phyloP scores from a whole-genome alignment of 331 rosid genomes.

The Acacia concinna region DNA sequence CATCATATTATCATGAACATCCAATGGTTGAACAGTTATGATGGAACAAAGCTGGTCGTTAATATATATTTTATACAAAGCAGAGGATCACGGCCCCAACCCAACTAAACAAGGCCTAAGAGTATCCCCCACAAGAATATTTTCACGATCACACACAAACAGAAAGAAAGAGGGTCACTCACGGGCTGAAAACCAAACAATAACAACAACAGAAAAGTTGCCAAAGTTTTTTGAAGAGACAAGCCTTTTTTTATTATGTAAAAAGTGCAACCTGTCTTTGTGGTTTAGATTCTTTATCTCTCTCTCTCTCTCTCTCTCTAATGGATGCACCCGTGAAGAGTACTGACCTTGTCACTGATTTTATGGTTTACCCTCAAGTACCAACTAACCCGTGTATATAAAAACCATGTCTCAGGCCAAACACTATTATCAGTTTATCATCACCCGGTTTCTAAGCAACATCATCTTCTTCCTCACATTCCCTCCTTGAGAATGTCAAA shows the following conservation, averaged over 20 bases:
- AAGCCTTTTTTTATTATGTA: constrained; percentile 34
- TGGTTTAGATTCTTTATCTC: constrained; percentile 41
- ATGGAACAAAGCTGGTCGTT: constrained; percentile 20
- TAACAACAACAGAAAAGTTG: constrained; percentile 35
- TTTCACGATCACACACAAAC: constrained; percentile 49
- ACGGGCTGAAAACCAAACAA: constrained; percentile 65
- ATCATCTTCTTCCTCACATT: constrained; percentile 19
- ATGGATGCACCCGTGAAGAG: constrained; percentile 81
- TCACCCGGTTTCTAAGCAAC: constrained; percentile 30
- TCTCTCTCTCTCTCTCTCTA: constrained; percentile 34
- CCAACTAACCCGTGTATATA: constrained; percentile 29
- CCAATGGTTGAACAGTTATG: constrained; percentile 38
- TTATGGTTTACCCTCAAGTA: constrained; percentile 32
- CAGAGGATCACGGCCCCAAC: background rate
- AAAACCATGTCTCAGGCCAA: constrained; percentile 33
- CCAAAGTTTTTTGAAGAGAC: constrained; percentile 21
- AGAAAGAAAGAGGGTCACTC: constrained; percentile 43
- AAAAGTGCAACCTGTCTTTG: constrained; percentile 49
- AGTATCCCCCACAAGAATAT: constrained; percentile 38
- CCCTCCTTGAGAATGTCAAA: constrained; percentile 50
- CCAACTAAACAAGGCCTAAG: background rate
- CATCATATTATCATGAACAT: constrained; percentile 13
- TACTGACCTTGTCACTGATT: constrained; percentile 32
- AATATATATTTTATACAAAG: background rate
- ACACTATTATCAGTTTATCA: background rate